Evolutionary conservation across 768 basidiomycete species (phyloP), one percentile per base, ranked within the genome.

Genomic region (Sporobolomyces phaffii): DNA sequence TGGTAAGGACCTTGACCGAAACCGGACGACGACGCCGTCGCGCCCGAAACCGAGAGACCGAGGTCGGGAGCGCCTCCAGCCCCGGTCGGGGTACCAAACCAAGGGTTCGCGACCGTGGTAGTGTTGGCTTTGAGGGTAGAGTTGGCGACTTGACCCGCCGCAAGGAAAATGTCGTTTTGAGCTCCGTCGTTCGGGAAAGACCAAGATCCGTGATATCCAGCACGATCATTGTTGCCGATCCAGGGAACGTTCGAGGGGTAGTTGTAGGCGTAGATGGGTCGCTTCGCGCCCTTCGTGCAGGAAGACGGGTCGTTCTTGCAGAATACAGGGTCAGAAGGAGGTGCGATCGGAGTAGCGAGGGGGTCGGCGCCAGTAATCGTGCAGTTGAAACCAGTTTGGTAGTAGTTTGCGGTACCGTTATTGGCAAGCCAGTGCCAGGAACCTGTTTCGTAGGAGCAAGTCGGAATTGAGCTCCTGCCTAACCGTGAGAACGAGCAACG

Each of bases 151-250:
- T 67, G 54, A 26, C 48, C 60, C 0, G 60, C 53, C 13, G 65
- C 60, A 17, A 61, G 38, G 66, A 68, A 71, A 29, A 71, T 71
- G 62, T 70, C 69, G 69, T 70, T 63, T 38, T 70, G 69, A 2
- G 69, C 64, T 22, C 69, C 69, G 29, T 65, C 26, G 36, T 41
- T 65, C 7, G 53, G 56, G 64, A 63, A 70, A 43, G 40, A 33
- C 70, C 70, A 72, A 17, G 31, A 28, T 1, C 15, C 40, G 53
- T 71, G 70, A 62, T 71, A 67, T 6, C 69, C 64, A 4, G 69
- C 56, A 4, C 69, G 63, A 44, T 65, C 54, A 34, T 61, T 20
- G 56, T 65, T 70, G 33, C 49, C 53, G 41, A 38, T 59, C 65
- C 65, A 68, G 3, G 54, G 56, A 5, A 68, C 66, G 61, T 68